These are phyloP conservation scores for Pseudogymnoascus destructans DNA, from an alignment of 2,329 filamentous ascomycete species.

Conservation along the genomic window DNA sequence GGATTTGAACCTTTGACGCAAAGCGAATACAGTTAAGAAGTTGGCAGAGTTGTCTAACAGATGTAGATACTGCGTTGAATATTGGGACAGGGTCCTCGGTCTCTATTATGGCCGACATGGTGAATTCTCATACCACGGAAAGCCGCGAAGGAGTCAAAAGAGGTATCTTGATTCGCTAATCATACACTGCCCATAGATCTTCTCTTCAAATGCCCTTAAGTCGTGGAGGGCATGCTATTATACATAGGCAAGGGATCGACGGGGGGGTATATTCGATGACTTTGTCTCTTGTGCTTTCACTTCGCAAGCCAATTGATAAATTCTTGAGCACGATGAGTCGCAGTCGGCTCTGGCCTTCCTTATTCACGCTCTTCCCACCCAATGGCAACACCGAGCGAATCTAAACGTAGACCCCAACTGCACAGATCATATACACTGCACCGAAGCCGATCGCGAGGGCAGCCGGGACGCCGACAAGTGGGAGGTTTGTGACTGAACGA, in stretches of 20 bases:
- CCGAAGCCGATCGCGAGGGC: slow-evolving; percentile 83
- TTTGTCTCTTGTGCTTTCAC: slow-evolving; percentile 3
- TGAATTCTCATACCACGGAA: slow-evolving; percentile 10
- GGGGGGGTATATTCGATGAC: background rate
- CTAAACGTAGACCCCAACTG: slow-evolving; percentile 93
- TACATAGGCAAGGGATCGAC: background rate
- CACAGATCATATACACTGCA: slow-evolving; percentile 97
- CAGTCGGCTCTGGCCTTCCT: background rate
- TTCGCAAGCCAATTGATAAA: slow-evolving; percentile 3
- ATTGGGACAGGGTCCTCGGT: slow-evolving; percentile 33
- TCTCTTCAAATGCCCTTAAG: slow-evolving; percentile 2
- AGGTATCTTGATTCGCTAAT: slow-evolving; percentile 9
- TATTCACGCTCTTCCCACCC: background rate
- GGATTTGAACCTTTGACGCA: slow-evolving; percentile 43
- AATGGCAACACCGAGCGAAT: slow-evolving; percentile 9
- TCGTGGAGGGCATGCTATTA: slow-evolving; percentile 5
- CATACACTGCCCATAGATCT: slow-evolving; percentile 2
- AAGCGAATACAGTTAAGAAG: slow-evolving; percentile 46
- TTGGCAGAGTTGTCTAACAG: slow-evolving; percentile 60
- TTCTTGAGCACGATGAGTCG: background rate
- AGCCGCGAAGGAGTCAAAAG: background rate
- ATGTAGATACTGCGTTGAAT: slow-evolving; percentile 65
- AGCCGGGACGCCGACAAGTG: slow-evolving; percentile 70
- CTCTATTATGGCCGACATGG: slow-evolving; percentile 22
- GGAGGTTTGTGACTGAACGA: slow-evolving; percentile 64